Evolutionary conservation across 2,329 filamentous ascomycete species (phyloP), one percentile per base, ranked within the genome.

Genomic region (Cladosporium oxysporum): DNA sequence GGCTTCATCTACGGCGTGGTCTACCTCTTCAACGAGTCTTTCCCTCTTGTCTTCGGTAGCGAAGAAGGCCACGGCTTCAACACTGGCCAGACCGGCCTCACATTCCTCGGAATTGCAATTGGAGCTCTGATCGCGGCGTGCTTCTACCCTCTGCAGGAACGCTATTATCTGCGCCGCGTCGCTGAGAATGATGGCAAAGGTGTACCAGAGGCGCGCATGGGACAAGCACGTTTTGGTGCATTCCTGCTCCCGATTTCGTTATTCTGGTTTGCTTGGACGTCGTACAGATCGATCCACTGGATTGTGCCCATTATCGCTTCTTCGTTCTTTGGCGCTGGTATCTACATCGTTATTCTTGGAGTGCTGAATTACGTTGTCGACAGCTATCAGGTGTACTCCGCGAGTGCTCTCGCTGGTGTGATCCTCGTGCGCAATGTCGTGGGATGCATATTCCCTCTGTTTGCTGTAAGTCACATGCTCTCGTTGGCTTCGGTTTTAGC

Each of bases 1-100:
- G 82, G 81, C 8, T 83, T 81, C 66, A 74, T 83, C 4, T 83
- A 83, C 60, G 82, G 82, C 1, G 69, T 84, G 7, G 81, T 79
- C 1, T 84, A 83, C 63, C 72, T 83, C 0, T 83, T 84, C 74
- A 83, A 83, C 67, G 81, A 78, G 5, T 81, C 81, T 0, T 84
- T 84, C 66, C 75, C 79, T 0, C 79, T 81, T 52, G 77, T 78
- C 14, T 85, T 81, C 71, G 77, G 78, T 65, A 23, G 75, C 83
- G 23, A 69, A 66, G 72, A 79, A 66, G 60, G 76, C 3, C 77
- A 81, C 12, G 77, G 77, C 18, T 82, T 81, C 80, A 76, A 75
- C 4, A 64, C 71, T 7, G 79, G 78, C 12, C 68, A 81, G 8
- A 76, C 55, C 53, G 64, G 35, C n/a, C 37, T 66, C 11, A 62